Base-by-base conservation (phyloP, 192 early-diverging fungal species). In the Linnemannia exigua region DNA sequence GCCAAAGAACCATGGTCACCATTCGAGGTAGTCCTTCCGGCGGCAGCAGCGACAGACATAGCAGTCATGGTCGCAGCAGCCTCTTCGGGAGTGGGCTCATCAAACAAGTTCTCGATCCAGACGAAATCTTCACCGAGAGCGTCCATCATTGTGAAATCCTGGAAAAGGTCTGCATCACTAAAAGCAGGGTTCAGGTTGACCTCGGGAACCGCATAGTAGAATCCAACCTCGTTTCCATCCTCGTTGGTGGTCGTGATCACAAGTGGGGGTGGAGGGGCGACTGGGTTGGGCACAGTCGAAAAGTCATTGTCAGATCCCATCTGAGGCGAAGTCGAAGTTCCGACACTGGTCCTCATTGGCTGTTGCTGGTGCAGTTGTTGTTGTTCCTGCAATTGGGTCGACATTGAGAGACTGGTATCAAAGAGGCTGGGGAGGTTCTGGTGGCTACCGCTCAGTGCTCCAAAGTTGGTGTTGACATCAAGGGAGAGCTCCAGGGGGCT, bases 131-230 rank as follows among this genome's bases (percentile, higher is more conserved):
- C 84, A 19, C 84, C 83, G 0, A 85, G 68, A 31, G 83, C 68
- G 75, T 85, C 83, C 83, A 85, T 79, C 77, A 85, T 84, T 3
- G 82, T 85, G 38, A 85, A 86, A 66, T 86, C 84, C 12, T 86
- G 77, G 75, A 86, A 86, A 16, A 86, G 61, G 44, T 86, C 84
- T 14, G 84, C 77, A 38, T 86, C 84, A 16, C 70, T 86, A 71
- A 77, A 80, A 22, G 77, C 84, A 25, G 84, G 84, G n/a, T 86
- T 86, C 46, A 86, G 51, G 70, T 79, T 80, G 11, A 86, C 84
- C 33, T 54, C 47, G 3, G 84, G 84, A 3, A 86, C 70, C 1
- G 84, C 84, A 52, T 86, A 86, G n/a, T 86, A 86, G 51, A 80
- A 86, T 9, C 84, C 84, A 25, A 86, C 78, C 37, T 86, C 84